Evolutionary conservation across 805 yeast genomes (phyloP), one percentile per base, ranked within the genome.

Genomic region (Hanseniaspora mollemarum): DNA sequence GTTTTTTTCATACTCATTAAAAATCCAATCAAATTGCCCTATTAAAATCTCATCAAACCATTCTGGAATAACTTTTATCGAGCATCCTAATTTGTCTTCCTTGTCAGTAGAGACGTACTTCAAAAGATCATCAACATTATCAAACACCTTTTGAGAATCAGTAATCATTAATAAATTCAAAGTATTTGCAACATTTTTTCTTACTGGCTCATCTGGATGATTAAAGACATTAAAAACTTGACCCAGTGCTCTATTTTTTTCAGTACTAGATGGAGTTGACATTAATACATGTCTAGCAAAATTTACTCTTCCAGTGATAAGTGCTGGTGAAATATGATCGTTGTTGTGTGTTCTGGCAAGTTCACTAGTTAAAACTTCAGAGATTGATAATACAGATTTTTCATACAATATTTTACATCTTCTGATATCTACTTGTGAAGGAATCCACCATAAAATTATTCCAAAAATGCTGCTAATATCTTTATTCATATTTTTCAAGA

Each of bases 391-490:
- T 25, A 48, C 43, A 1, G 38, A 25, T 29, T 48, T 48, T 33
- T 48, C 51, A 19, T 25, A 48, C 4, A 48, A 16, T 2, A 9
- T 70, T 13, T 81, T 79, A 50, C 76, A 73, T 53, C 95, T 73
- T 60, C 95, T 74, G 44, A 72, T 56, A 62, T 85, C 94, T 35
- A 78, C 69, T 56, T 76, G 80, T 0, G 77, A 63, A 0, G 87
- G 83, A 1, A 78, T 59, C 83, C 87, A 82, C 81, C 86, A 81
- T 3, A 81, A 70, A 45, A 85, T 75, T 0, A 86, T 74, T 32
- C 72, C 71, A 96, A 96, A 92, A 37, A 83, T 77, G 18, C 72
- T 75, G 35, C 73, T 65, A 2, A 80, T 81, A 29, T 87, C 92
- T 2, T 87, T 94, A 1, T 85, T 75, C 51, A 90, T 63, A 42